A percentile compares a stretch with the other conserved stretches of the same genome.
phyloP scores from a whole-genome alignment of 768 basidiomycete species.

The Sarcodon aspratus region DNA sequence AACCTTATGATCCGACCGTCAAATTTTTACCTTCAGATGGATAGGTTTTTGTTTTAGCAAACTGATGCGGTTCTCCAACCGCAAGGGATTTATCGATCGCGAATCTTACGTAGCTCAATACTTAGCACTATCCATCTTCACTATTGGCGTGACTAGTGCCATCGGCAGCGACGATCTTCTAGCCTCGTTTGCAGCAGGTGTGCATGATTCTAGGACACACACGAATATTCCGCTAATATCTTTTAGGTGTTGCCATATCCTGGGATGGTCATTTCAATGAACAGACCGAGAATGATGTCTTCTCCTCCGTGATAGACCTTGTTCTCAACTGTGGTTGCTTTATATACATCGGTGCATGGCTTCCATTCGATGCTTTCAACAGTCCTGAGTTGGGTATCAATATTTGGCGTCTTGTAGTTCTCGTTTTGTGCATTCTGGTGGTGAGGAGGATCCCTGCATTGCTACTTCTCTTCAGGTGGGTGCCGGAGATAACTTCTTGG shows the following conservation, averaged over 20 bases:
- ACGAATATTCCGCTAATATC: not conserved
- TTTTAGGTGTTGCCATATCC: conserved; percentile 73
- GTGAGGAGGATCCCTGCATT: conserved; percentile 77
- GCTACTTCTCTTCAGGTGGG: conserved; percentile 65
- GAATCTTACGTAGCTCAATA: conserved; percentile 87
- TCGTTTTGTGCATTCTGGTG: conserved; percentile 57
- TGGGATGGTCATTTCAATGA: conserved; percentile 83
- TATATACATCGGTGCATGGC: conserved; percentile 82
- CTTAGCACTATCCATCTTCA: conserved; percentile 60
- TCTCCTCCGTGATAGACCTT: conserved; percentile 86
- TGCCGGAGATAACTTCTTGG: conserved; percentile 82
- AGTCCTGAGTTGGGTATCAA: conserved; percentile 44
- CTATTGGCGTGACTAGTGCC: conserved; percentile 67
- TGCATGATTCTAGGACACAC: conserved; percentile 3
- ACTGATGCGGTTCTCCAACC: conserved; percentile 61
- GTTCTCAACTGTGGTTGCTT: conserved; percentile 75
- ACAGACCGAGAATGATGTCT: conserved; percentile 75
- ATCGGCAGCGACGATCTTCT: conserved; percentile 83
- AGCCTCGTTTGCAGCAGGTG: conserved; percentile 79
- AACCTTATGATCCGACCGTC: not conserved
- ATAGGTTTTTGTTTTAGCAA: conserved; percentile 56
- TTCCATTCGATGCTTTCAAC: conserved; percentile 54
- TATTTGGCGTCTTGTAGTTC: conserved; percentile 59
- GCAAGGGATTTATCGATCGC: conserved; percentile 54
- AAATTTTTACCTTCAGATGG: not conserved